Evolutionary conservation across 2,329 filamentous ascomycete genomes (phyloP), one percentile per base, ranked within the genome.

Genomic region (Diatrype stigma): DNA sequence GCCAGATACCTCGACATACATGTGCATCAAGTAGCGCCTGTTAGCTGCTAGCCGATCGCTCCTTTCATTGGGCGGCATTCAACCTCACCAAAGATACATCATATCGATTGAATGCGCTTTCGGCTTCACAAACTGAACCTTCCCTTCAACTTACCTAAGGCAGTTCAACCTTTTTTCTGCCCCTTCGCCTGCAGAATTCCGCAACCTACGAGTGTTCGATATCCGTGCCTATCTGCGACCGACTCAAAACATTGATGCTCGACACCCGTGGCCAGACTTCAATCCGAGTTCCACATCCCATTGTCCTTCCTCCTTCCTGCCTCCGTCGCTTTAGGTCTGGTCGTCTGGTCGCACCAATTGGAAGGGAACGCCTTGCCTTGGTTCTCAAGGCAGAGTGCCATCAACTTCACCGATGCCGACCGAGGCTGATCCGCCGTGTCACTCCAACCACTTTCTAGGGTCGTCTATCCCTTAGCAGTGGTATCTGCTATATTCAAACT

Each of bases 381-480:
- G 55, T 56, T 50, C 60, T 53, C 47, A 61, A 58, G 61, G 58
- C 60, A 60, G 54, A 57, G 52, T 60, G 30, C 19, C 52, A 46
- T 54, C 46, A 49, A 57, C 52, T 59, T 51, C 56, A 63, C 70
- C 69, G 67, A 75, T 76, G 73, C 71, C 68, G 72, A 65, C 71
- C 67, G 63, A 71, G 65, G 67, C 68, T 61, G 67, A 70, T 67
- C 65, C 63, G 60, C 64, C 68, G 59, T 68, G 64, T 66, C 68
- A 67, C 63, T 70, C 69, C 40, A 23, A 44, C 63, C 68, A 67
- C 65, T 68, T 71, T 61, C 61, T 69, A 60, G 66, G 67, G 63
- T 67, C 61, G 53, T 66, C 64, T 57, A 73, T 73, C 67, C 72
- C 73, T 66, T 75, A 73, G 75, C 72, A 74, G 62, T 65, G 63